Percentiles rank a stretch among this genome's conserved stretches.
phyloP scores from a whole-genome alignment of 805 yeast genomes.

The Hanseniaspora valbyensis region DNA sequence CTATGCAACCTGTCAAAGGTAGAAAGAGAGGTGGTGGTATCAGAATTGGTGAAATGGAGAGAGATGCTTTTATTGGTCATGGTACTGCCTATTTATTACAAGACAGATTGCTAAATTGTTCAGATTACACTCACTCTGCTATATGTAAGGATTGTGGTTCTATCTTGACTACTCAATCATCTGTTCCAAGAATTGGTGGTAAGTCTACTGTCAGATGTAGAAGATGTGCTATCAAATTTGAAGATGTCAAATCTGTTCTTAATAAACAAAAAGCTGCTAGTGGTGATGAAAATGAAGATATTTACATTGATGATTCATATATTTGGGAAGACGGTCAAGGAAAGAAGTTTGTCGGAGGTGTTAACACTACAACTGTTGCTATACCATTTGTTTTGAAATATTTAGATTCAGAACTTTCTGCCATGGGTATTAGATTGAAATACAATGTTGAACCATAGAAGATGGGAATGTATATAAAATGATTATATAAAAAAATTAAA shows the following conservation, averaged over 20 bases:
- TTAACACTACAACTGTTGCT: slow-evolving; percentile 86
- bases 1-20: slow-evolving; percentile 99
- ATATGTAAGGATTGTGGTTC: slow-evolving; percentile 92
- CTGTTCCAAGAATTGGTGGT: slow-evolving; percentile 85
- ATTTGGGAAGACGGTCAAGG: slow-evolving; percentile 98
- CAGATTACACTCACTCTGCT: slow-evolving; percentile 87
- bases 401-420: slow-evolving; percentile 86
- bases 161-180: slow-evolving; percentile 72
- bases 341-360: slow-evolving; percentile 81
- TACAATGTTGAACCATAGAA: slow-evolving; percentile 67
- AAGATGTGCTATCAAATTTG: slow-evolving; percentile 70
- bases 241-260: slow-evolving; percentile 38
- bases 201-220: slow-evolving; percentile 74
- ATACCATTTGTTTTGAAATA: slow-evolving; percentile 93
- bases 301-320: slow-evolving; percentile 53
- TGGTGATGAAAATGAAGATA: slow-evolving; percentile 24
- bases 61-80: slow-evolving; percentile 97
- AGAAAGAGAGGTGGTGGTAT: slow-evolving; percentile 98
- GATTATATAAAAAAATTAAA: no score
- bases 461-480: slow-evolving; percentile 10
- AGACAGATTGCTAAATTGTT: slow-evolving; percentile 87
- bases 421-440: slow-evolving; percentile 93
- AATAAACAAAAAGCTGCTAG: slow-evolving; percentile 26
- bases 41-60: slow-evolving; percentile 99
- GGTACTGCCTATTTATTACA: slow-evolving; percentile 92